A percentile compares a stretch with the other conserved stretches of the same genome.
Evolutionary conservation across 1,284 basidiomycete species (phyloP).

Genomic region (Cystobasidium sp.): DNA sequence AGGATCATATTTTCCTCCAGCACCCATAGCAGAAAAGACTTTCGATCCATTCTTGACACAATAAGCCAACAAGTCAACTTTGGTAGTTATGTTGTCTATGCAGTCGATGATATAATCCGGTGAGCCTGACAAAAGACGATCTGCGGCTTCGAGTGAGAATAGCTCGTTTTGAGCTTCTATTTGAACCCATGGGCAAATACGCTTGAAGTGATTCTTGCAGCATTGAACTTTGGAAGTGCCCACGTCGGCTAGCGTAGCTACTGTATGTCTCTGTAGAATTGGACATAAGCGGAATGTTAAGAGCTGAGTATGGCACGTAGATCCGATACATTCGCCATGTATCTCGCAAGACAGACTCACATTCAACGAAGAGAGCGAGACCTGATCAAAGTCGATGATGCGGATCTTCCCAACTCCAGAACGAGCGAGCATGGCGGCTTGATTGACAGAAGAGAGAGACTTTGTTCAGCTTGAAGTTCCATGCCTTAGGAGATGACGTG

Average conservation of each 20-base stretch:
- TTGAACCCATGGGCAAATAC: conserved; percentile 72
- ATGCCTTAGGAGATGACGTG: background rate
- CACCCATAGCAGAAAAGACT: conserved; percentile 96
- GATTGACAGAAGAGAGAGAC: conserved; percentile 60
- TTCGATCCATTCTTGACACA: conserved; percentile 75
- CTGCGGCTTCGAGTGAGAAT: conserved; percentile 72
- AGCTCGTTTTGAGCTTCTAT: conserved; percentile 82
- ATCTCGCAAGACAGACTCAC: conserved; percentile 43
- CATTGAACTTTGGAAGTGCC: conserved; percentile 89
- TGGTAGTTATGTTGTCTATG: conserved; percentile 95
- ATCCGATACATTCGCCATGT: background rate
- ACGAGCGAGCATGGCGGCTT: conserved; percentile 88
- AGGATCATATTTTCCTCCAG: conserved; percentile 94
- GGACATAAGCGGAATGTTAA: background rate
- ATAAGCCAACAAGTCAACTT: conserved; percentile 58
- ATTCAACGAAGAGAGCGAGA: conserved; percentile 88
- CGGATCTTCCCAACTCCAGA: conserved; percentile 59
- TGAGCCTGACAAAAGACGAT: conserved; percentile 69
- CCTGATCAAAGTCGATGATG: conserved; percentile 81
- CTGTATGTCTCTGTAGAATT: conserved; percentile 72
- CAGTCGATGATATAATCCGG: conserved; percentile 91
- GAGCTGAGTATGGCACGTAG: background rate
- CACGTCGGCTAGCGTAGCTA: conserved; percentile 87
- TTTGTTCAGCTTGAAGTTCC: background rate
- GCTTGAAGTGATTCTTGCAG: conserved; percentile 72